These are phyloP conservation scores for Trichoderma sp. DNA, from an alignment of 2,329 filamentous ascomycete genomes.

Conservation along the genomic window DNA sequence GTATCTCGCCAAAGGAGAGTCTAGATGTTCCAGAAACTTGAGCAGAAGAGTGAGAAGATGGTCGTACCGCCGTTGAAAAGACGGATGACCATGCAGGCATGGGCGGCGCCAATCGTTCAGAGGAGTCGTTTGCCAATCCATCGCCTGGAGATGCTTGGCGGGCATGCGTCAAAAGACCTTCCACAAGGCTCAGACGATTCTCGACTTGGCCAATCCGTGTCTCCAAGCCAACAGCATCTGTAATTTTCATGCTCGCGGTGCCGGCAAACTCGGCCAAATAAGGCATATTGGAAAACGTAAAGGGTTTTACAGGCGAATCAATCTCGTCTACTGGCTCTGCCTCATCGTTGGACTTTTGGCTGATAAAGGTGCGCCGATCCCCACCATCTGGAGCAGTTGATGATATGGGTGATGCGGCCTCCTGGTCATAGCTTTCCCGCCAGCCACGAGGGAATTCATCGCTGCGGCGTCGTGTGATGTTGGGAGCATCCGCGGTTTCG, in stretches of 20 bases:
- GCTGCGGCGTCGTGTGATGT: conserved; percentile 55
- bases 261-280: conserved; percentile 53
- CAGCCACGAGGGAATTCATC: conserved; percentile 65
- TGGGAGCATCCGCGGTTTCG: conserved; percentile 32
- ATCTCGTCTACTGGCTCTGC: conserved; percentile 46
- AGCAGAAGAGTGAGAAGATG: conserved; percentile 39
- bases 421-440: conserved; percentile 61
- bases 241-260: conserved; percentile 62
- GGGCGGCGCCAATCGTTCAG: conserved; percentile 36
- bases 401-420: conserved; percentile 53
- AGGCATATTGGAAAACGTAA: conserved; percentile 56
- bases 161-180: conserved; percentile 56
- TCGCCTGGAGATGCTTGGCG: conserved; percentile 52
- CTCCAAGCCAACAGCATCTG: conserved; percentile 58
- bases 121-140: conserved; percentile 39
- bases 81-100: conserved; percentile 30
- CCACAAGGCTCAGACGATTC: conserved; percentile 55
- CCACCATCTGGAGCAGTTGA: conserved; percentile 49
- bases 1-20: conserved; percentile 52
- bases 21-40: conserved; percentile 48
- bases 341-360: conserved; percentile 40
- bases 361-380: conserved; percentile 37
- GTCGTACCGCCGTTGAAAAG: conserved; percentile 26
- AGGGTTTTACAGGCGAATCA: conserved; percentile 46
- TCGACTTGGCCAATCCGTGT: conserved; percentile 58